Base-by-base conservation (phyloP, 257 asterid genomes). In the Nicotiana obtusifolia region DNA sequence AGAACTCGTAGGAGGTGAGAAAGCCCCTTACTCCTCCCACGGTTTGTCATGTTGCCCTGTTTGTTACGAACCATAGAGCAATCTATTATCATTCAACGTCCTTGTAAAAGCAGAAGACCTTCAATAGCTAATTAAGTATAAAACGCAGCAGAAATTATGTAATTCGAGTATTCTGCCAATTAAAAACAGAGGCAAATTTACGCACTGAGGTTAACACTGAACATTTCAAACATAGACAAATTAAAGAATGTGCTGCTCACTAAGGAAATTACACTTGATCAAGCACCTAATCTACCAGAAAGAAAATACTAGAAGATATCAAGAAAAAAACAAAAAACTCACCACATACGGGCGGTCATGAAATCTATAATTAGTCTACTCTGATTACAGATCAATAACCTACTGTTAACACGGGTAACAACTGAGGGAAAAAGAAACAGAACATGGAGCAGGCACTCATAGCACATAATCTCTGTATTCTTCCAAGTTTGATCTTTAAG, bases 191-290 rank as follows among this genome's bases (percentile, higher is more conserved):
- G 79, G 62, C 62, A 49, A 14, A 73, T 49, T 49, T 49, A 49
- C 61, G 41, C 28, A 73, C 24, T 41, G 52, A 73, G 1, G 57
- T 24, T 62, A 73, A 73, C 41, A 47, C 62, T 22, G 79, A 73
- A 47, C 62, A 73, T 73, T 13, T 73, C 79, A 49, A 73, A 73
- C 41, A 77, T 67, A 80, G 81, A 91, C 80, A 88, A 92, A 91
- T 94, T 28, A 92, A 92, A 86, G 97, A 94, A 94, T 91, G 94
- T 89, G 86, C 90, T 89, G 89, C 93, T 82, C 89, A 76, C 83
- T 76, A 88, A 87, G 85, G 86, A 85, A 83, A 84, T 71, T 86
- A 73, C 85, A 81, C 86, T 87, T 83, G 80, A 89, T 81, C 82
- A 84, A 84, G 80, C 92, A 86, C 82, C 92, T 82, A 86, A 67